Conservation (phyloP, 768 basidiomycete genomes). For the Termitomyces sp. region DNA sequence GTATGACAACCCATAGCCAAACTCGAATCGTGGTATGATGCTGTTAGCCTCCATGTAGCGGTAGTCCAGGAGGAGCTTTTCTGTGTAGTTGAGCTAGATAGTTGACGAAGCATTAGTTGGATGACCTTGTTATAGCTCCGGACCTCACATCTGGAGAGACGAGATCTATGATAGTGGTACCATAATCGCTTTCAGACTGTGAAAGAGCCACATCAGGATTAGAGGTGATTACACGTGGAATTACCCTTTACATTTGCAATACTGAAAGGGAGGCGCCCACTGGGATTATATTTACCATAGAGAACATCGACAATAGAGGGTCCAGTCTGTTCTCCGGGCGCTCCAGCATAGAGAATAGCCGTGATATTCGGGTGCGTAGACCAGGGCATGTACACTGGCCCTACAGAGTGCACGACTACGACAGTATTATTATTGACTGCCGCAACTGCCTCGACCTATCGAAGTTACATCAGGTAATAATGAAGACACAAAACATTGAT, state of each 20-base stretch:
- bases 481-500: not conserved
- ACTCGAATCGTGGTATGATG: slow-evolving; percentile 53
- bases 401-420: slow-evolving; percentile 76
- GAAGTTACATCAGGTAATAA: slow-evolving; percentile 11
- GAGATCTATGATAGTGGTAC: slow-evolving; percentile 35
- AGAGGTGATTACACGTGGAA: not conserved
- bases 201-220: not conserved
- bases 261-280: slow-evolving; percentile 64
- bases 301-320: slow-evolving; percentile 73
- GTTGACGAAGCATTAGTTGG: not conserved
- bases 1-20: slow-evolving; percentile 72
- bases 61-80: slow-evolving; percentile 63
- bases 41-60: slow-evolving; percentile 51
- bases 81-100: slow-evolving; percentile 56
- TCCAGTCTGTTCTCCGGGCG: slow-evolving; percentile 71
- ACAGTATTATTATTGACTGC: slow-evolving; percentile 69
- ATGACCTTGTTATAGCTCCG: not conserved
- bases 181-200: slow-evolving; percentile 33
- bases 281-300: slow-evolving; percentile 73
- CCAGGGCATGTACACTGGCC: slow-evolving; percentile 71
- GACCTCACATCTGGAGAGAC: slow-evolving; percentile 13
- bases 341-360: slow-evolving; percentile 51
- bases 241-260: slow-evolving; percentile 51
- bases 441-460: slow-evolving; percentile 50
- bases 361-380: slow-evolving; percentile 70